Evolutionary conservation across 805 yeast species (phyloP), one percentile per base, ranked within the genome.

Genomic region (Candida coquimbonensis): DNA sequence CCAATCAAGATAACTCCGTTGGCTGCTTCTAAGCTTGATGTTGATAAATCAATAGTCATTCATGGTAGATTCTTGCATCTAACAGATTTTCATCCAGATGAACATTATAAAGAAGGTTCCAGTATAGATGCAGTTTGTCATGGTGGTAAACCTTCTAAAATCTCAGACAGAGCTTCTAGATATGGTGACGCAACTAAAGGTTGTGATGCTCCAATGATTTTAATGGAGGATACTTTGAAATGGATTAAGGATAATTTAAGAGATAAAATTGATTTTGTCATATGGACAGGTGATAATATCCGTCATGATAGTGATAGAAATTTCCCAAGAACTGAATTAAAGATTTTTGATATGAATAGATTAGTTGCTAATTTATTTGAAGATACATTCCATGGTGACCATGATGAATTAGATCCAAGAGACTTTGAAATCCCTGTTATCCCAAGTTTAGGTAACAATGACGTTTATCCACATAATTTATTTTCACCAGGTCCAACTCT

Each of bases 201-300:
- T 2, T 87, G 96, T 57, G 96, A 87, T 60, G 68, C 88, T 2
- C 88, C 96, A 3, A 61, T 79, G 60, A 63, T 65, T 1, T 62
- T 87, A 41, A 78, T 83, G 63, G 68, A 78, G 9, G 70, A 70
- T 16, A 86, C 95, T 0, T 64, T 87, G 45, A 60, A 72, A 29
- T 87, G 95, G 93, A 67, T 87, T 2, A 62, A 70, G 19, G 68
- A 70, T 12, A 80, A 86, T 49, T 61, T 87, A 48, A 76, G 71
- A 49, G 93, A 85, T 61, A 80, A 87, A 52, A 80, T 87, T 41
- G 96, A 87, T 61, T 87, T 87, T 63, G 81, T 87, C 12, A 75
- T 87, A 13, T 87, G 96, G 96, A 87, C 96, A 0, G 96, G 96
- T 31, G 96, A 87, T 64, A 87, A 87, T 55, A 77, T 85, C 39